Evolutionary conservation across 768 basidiomycete species (phyloP).

Genomic region (Strobilomyces dryophilus): DNA sequence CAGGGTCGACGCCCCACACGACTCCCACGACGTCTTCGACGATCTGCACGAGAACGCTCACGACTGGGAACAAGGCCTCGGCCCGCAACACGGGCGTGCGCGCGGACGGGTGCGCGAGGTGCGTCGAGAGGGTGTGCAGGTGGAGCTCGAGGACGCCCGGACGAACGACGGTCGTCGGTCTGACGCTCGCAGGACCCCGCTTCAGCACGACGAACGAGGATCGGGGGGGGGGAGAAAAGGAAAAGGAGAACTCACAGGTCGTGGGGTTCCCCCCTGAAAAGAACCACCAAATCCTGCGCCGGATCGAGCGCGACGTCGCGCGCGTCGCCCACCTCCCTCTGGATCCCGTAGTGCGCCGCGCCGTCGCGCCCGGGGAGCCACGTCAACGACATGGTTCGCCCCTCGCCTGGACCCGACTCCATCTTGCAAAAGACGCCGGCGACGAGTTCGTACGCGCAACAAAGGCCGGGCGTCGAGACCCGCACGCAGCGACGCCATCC

Average conservation of each 20-base stretch:
- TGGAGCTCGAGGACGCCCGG: slow-evolving; percentile 34
- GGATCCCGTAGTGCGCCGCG: slow-evolving; percentile 8
- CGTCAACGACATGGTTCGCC: slow-evolving; percentile 21
- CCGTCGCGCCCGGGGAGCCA: slow-evolving; percentile 17
- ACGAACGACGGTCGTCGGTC: slow-evolving; percentile 3
- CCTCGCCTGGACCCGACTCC: slow-evolving; percentile 12
- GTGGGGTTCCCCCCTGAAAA: slow-evolving; percentile 38
- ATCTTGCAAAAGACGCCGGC: slow-evolving; percentile 53
- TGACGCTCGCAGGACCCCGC: slow-evolving; percentile 1
- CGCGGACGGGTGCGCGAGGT: slow-evolving; percentile 42
- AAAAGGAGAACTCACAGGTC: too few relatives aligned
- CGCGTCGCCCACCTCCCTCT: slow-evolving; percentile 27
- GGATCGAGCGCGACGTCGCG: slow-evolving; percentile 67
- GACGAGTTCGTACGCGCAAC: slow-evolving; percentile 58
- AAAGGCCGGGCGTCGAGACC: slow-evolving; percentile 33
- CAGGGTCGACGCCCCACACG: slow-evolving; percentile 34
- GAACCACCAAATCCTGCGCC: slow-evolving; percentile 53
- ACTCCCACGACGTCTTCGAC: slow-evolving; percentile 51
- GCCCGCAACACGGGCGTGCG: slow-evolving; percentile 24
- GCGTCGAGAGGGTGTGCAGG: slow-evolving; percentile 41
- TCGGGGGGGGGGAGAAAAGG: too few relatives aligned
- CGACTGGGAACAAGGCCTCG: slow-evolving; percentile 20
- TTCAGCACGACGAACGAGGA: too few relatives aligned
- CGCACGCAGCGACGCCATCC: slow-evolving; percentile 21
- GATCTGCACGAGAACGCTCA: slow-evolving; percentile 44